Conservation (phyloP, 2,329 filamentous ascomycete species). For the Ilyonectria mors-panacis region DNA sequence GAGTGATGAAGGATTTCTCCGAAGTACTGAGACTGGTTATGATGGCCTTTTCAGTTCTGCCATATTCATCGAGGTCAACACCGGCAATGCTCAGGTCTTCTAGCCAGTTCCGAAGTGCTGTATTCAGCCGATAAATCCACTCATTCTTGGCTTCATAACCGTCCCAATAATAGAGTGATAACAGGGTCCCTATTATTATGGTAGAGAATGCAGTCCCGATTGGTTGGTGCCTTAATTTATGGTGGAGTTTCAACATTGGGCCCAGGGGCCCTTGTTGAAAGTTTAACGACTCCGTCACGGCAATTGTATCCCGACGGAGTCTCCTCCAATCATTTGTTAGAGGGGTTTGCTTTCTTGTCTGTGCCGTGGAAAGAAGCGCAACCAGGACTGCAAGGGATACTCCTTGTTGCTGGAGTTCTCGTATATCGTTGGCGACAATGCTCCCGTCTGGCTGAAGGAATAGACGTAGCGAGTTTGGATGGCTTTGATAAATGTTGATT, state of each 20-base stretch:
- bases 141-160: background rate
- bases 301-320: background rate
- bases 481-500: background rate
- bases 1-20: background rate
- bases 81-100: background rate
- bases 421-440: background rate
- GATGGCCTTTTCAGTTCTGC: background rate
- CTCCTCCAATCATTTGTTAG: background rate
- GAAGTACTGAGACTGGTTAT: no score
- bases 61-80: background rate
- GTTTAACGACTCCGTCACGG: background rate
- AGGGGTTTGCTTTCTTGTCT: background rate
- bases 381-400: background rate
- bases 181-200: background rate
- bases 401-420: background rate
- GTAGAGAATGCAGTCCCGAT: background rate
- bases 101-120: background rate
- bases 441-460: background rate
- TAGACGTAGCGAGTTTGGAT: background rate
- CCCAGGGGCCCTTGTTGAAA: background rate
- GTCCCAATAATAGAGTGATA: background rate
- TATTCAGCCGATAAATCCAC: background rate
- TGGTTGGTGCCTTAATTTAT: no score
- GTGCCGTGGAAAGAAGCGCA: background rate
- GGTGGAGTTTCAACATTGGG: background rate